Percentiles rank a stretch among this genome's conserved stretches.
These are phyloP conservation scores for Aristolochia californica DNA, from an alignment of 164 flowering plant genomes.

Conservation along the genomic window DNA sequence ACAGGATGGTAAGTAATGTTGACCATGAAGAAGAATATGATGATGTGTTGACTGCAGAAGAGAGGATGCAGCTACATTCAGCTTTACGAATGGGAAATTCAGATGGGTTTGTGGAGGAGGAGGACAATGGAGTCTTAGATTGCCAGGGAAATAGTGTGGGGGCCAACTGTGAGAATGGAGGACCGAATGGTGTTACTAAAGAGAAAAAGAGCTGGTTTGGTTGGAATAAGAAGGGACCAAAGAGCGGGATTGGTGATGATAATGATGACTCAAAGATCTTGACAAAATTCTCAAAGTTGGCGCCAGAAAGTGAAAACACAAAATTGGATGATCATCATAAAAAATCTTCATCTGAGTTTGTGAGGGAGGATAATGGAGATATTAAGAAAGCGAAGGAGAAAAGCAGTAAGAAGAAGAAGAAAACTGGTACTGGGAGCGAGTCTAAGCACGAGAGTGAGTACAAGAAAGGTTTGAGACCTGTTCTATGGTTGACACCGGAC, in stretches of 20 bases:
- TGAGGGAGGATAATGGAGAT: constrained; percentile 47
- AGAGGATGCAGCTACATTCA: constrained; percentile 78
- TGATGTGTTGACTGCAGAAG: constrained; percentile 87
- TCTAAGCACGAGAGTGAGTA: constrained; percentile 87
- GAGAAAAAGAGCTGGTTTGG: constrained; percentile 95
- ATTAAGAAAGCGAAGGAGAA: constrained; percentile 62
- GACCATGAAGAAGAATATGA: constrained; percentile 56
- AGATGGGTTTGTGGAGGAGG: constrained; percentile 57
- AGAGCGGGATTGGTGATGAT: constrained; percentile 30
- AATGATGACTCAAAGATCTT: constrained; percentile 53
- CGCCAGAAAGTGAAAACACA: constrained; percentile 55
- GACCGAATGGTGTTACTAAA: constrained; percentile 49
- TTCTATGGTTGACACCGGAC: constrained; percentile 91
- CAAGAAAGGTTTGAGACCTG: constrained; percentile 93
- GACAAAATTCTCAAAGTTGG: constrained; percentile 67
- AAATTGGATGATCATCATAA: constrained; percentile 41
- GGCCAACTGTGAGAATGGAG: constrained; percentile 32
- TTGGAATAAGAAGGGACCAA: constrained; percentile 65
- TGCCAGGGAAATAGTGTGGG: constrained; percentile 45
- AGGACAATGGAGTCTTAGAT: constrained; percentile 34
- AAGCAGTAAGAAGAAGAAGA: constrained; percentile 76
- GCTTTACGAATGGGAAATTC: constrained; percentile 68
- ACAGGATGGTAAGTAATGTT: constrained; percentile 45
- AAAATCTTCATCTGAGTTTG: constrained; percentile 37
- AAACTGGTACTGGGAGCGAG: constrained; percentile 35